phyloP scores from a whole-genome alignment of 1,139 yeast genomes.

The Saccharomyces hybrid region DNA sequence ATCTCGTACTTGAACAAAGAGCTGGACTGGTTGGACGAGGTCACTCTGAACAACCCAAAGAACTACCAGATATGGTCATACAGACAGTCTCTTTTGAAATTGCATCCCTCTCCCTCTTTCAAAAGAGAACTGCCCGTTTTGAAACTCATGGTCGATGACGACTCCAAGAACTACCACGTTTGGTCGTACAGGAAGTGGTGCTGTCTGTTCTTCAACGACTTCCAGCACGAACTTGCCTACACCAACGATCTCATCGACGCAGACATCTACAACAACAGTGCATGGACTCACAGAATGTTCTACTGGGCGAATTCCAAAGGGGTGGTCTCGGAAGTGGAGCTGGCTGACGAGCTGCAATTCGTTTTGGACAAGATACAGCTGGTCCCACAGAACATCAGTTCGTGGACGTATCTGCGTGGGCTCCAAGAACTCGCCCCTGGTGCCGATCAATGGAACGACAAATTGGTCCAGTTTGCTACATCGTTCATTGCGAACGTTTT shows the following conservation, averaged over 20 bases:
- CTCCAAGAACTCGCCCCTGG: constrained; percentile 36
- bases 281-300: constrained; percentile 85
- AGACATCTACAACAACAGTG: constrained; percentile 85
- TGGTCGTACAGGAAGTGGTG: constrained; percentile 92
- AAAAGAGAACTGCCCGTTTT: constrained; percentile 57
- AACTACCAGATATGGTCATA: constrained; percentile 97
- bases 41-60: constrained; percentile 72
- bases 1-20: constrained; percentile 37
- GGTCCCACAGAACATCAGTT: constrained; percentile 79
- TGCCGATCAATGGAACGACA: constrained; percentile 15
- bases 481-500: constrained; percentile 34
- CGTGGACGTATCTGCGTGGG: constrained; percentile 80
- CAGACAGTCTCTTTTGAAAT: constrained; percentile 52
- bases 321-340: constrained; percentile 5
- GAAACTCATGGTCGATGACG: constrained; percentile 62
- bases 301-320: constrained; percentile 28
- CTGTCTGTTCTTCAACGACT: constrained; percentile 47
- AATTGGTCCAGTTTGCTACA: constrained; percentile 41
- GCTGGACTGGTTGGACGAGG: constrained; percentile 67
- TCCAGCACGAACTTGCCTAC: constrained; percentile 46
- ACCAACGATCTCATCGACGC: constrained; percentile 42
- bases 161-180: constrained; percentile 87
- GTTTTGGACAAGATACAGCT: constrained; percentile 40
- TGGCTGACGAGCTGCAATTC: constrained; percentile 41
- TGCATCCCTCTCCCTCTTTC: constrained; percentile 36